phyloP scores from a whole-genome alignment of 306 rosid species.

The Prunus campanulata region DNA sequence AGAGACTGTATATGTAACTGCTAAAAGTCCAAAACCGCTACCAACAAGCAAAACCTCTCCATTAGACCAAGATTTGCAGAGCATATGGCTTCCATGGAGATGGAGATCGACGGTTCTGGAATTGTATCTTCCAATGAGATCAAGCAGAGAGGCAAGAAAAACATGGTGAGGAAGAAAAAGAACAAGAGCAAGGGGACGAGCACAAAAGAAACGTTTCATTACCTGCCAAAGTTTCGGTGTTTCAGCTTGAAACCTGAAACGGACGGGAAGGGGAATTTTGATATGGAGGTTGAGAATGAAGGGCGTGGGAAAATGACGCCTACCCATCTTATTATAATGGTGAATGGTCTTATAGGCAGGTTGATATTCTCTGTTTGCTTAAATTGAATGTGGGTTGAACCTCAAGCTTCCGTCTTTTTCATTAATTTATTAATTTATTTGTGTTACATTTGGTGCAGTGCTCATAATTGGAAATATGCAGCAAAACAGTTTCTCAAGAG shows the following conservation, averaged over 20 bases:
- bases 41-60: neutral
- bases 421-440: no score
- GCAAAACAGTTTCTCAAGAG: conserved; percentile 60
- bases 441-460: conserved; percentile 36
- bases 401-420: neutral
- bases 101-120: conserved; percentile 9
- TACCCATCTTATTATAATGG: conserved; percentile 70
- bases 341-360: conserved; percentile 87
- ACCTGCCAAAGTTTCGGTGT: conserved; percentile 52
- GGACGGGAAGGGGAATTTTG: conserved; percentile 45
- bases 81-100: conserved; percentile 37
- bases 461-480: conserved; percentile 76
- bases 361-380: conserved; percentile 11
- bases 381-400: neutral
- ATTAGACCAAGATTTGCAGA: neutral
- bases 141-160: conserved; percentile 3
- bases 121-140: conserved; percentile 5
- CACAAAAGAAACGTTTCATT: neutral
- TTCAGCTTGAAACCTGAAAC: conserved; percentile 38
- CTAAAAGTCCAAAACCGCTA: neutral
- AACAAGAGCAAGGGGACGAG: conserved; percentile 8
- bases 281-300: conserved; percentile 50
- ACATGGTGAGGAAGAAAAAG: conserved; percentile 10
- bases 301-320: conserved; percentile 38
- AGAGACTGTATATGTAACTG: no score